Evolutionary conservation across 2,329 filamentous ascomycete genomes (phyloP).

Genomic region (Botryotinia narcissicola): DNA sequence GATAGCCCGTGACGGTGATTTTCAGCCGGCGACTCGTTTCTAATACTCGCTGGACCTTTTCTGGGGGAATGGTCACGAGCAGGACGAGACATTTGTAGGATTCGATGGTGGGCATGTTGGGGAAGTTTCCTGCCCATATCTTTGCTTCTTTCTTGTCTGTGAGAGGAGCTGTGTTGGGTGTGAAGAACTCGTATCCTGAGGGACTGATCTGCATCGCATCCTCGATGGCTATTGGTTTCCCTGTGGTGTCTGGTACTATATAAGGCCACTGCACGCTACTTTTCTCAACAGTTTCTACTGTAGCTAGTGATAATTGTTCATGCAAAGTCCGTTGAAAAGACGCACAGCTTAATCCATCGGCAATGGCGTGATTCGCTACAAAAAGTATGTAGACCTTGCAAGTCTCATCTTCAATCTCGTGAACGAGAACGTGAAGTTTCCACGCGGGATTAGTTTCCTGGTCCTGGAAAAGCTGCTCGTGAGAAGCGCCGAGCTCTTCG

Average conservation of each 20-base stretch:
- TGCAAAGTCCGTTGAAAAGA: constrained; percentile 29
- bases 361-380: constrained; percentile 26
- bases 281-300: background rate
- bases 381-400: constrained; percentile 27
- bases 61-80: constrained; percentile 17
- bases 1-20: constrained; percentile 29
- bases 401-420: background rate
- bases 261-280: constrained; percentile 21
- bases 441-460: constrained; percentile 27
- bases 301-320: constrained; percentile 20
- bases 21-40: constrained; percentile 15
- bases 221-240: constrained; percentile 20
- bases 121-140: constrained; percentile 15
- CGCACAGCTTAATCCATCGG: constrained; percentile 26
- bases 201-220: constrained; percentile 13
- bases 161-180: background rate
- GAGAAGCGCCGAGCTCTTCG: constrained; percentile 23
- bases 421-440: constrained; percentile 27
- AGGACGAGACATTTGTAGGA: constrained; percentile 10
- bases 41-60: constrained; percentile 4
- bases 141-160: background rate
- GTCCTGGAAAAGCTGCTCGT: constrained; percentile 26
- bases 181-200: background rate
- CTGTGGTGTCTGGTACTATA: constrained; percentile 9
- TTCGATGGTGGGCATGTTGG: constrained; percentile 4